Evolutionary conservation across 805 yeast genomes (phyloP), one percentile per base, ranked within the genome.

Genomic region (Metschnikowia shivogae): DNA sequence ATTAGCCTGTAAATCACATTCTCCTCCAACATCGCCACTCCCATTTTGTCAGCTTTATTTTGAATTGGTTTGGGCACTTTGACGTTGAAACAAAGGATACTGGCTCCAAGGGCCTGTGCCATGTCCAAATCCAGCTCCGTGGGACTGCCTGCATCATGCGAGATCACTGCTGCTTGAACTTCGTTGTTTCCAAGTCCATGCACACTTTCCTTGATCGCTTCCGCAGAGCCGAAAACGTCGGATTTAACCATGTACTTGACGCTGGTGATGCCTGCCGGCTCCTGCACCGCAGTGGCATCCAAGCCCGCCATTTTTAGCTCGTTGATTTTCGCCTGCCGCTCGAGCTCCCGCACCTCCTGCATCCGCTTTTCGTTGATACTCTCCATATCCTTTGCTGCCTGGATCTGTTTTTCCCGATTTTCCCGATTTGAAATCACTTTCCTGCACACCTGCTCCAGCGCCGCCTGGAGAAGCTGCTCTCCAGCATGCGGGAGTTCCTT

Each of bases 161-260:
- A 77, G 3, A 93, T 64, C 1, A 92, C 81, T n/a, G 72, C 64
- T 4, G 89, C 78, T 48, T 73, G 70, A 6, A 92, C 92, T 58
- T 87, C 95, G 1, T 85, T 86, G 61, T 92, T 90, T 6, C 97
- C 97, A n/a, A 93, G 66, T 10, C 82, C 82, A 47, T 75, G 73
- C 39, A 93, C 80, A 54, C 92, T 81, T 61, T 90, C 97, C 32
- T 71, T 76, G 29, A 93, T 86, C 1, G 99, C 99, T 61, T 93
- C 99, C 0, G 87, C 86, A 0, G 98, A 90, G 0, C 99, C 99
- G 54, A 84, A 82, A 1, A 92, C 97, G 65, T 93, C 99, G 0
- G 96, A 86, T 60, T 87, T 89, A 30, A 93, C 72, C 24, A 93
- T 82, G 52, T 83, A 89, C 11, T 67, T 61, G 60, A 58, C 39